Conservation (phyloP, 2,329 filamentous ascomycete genomes). For the Bipolaris cookei region DNA sequence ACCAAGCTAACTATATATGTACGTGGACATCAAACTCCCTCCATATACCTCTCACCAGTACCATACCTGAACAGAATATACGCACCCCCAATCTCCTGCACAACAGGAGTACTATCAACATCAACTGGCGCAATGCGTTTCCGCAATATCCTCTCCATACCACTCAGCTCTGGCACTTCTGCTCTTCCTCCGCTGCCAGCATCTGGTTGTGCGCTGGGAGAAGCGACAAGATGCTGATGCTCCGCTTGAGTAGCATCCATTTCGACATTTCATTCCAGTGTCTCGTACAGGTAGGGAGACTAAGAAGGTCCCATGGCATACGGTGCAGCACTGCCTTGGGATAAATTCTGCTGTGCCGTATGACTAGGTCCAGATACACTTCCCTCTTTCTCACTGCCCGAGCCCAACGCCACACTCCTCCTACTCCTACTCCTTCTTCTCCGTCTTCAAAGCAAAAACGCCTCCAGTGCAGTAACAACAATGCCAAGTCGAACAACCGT, state of each 20-base stretch:
- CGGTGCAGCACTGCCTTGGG: background rate
- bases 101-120: constrained; percentile 21
- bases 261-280: constrained; percentile 32
- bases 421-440: constrained; percentile 11
- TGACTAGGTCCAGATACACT: background rate
- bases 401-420: background rate
- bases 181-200: background rate
- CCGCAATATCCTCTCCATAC: constrained; percentile 21
- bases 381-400: constrained; percentile 11
- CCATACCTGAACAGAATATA: constrained; percentile 20
- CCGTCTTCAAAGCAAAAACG: constrained; percentile 27
- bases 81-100: constrained; percentile 21
- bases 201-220: background rate
- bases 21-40: background rate
- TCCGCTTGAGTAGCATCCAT: constrained; percentile 29
- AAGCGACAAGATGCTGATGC: constrained; percentile 10
- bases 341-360: background rate
- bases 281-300: constrained; percentile 11
- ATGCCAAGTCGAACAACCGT: constrained; percentile 89
- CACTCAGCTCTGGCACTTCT: constrained; percentile 20
- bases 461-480: constrained; percentile 54
- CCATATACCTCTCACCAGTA: background rate
- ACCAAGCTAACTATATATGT: background rate
- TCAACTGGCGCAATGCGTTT: constrained; percentile 29
- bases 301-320: background rate